Base-by-base conservation (phyloP, 2,329 filamentous ascomycete genomes). In the Penicillium brevicompactum region DNA sequence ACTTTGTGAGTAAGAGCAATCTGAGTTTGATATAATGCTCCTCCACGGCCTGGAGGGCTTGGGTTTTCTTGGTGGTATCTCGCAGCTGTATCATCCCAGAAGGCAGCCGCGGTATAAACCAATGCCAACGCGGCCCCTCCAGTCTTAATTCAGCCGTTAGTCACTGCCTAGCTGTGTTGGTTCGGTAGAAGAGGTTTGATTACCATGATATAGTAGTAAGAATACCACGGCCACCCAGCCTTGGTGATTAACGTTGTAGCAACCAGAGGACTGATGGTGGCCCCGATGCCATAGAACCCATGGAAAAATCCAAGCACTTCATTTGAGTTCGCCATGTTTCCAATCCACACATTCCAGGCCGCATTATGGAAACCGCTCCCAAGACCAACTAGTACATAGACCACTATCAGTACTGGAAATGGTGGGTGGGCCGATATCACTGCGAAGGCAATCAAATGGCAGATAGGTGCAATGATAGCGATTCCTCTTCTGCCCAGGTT, bases 271-370 rank as follows among this genome's bases (percentile, higher is more conserved):
- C 60, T 63, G 2, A 63, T 34, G 9, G 60, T 63, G 5, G 58
- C 60, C 2, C 90, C 90, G 0, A 90, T 66, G 0, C 88, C 88
- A 66, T 91, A 93, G 37, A 84, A 83, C 1, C 84, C 87, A 68
- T 92, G 89, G 24, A 92, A 73, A 55, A 91, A 80, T 1, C 90
- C 89, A 1, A 91, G 80, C 0, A 92, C 78, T 67, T 90, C 85
- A 67, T 92, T 91, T 11, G 87, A 83, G 55, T 84, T 83, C 7
- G 83, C 79, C 85, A 92, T 89, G 64, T 86, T 87, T 11, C 88
- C 89, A n/a, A 84, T 80, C 80, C 82, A 84, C 0, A 82, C 80
- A 59, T 82, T 83, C 77, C 81, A 85, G 13, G 78, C 83, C 0
- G 81, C 81, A 61, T 86, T 73, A 24, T 71, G 68, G 9, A 74